A percentile compares a stretch with the other conserved stretches of the same genome.
These are phyloP conservation scores for Blastocrithidia nonstop DNA, from an alignment of 208 protist genomes.

Conservation along the genomic window DNA sequence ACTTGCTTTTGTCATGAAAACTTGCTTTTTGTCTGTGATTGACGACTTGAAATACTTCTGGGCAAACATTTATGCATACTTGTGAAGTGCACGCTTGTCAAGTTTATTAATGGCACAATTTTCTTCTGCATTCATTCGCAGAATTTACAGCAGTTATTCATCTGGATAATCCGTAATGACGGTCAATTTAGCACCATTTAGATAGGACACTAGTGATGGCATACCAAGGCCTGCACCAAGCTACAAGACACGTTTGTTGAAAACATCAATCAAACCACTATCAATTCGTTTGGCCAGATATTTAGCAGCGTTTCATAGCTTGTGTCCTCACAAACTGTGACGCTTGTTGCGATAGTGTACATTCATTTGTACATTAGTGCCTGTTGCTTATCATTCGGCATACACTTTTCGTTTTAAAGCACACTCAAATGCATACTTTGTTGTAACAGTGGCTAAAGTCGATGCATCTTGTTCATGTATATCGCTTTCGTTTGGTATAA, in stretches of 20 bases:
- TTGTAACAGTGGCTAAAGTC: too few species aligned
- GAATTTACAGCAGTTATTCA: conserved; percentile 46
- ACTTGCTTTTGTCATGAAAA: too few species aligned
- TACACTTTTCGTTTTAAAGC: too few species aligned
- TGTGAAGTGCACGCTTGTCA: too few species aligned
- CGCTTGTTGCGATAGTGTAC: conserved; percentile 66
- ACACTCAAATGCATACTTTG: too few species aligned
- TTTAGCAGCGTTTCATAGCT: conserved; percentile 79
- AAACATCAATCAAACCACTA: conserved; percentile 42
- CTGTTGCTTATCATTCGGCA: too few species aligned
- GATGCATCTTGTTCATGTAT: too few species aligned
- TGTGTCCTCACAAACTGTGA: conserved; percentile 79
- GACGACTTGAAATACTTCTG: too few species aligned
- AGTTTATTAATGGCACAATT: conserved; percentile 24
- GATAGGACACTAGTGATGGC: conserved; percentile 47
- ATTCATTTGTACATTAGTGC: too few species aligned
- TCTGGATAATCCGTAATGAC: conserved; percentile 81
- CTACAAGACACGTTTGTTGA: conserved; percentile 59
- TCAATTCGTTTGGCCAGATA: conserved; percentile 83
- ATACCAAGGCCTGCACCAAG: conserved; percentile 77
- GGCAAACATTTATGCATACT: too few species aligned
- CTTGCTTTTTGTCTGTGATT: too few species aligned
- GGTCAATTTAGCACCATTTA: conserved; percentile 46
- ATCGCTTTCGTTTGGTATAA: too few species aligned
- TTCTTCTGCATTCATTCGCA: conserved; percentile 46